Conservation (phyloP, 1,284 basidiomycete species). For the Volvariella surrecta region DNA sequence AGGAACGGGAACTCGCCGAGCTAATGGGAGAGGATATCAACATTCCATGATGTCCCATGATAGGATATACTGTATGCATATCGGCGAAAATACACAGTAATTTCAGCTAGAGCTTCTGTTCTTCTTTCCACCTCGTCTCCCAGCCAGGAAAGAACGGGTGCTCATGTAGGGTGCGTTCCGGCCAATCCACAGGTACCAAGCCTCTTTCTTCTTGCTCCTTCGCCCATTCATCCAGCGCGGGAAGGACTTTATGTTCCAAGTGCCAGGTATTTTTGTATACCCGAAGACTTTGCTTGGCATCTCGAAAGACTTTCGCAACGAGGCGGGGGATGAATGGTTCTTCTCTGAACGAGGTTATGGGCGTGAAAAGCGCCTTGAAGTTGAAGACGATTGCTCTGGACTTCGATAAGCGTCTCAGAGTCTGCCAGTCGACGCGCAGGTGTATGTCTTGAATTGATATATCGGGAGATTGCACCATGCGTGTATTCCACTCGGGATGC, state of each 20-base stretch:
- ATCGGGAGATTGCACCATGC: constrained; percentile 23
- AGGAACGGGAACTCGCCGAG: constrained; percentile 75
- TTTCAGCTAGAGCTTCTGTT: too few species aligned
- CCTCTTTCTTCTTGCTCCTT: constrained; percentile 36
- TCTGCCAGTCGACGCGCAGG: constrained; percentile 47
- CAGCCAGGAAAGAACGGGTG: constrained; percentile 42
- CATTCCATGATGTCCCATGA: not conserved
- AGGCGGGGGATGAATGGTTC: constrained; percentile 37
- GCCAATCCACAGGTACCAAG: constrained; percentile 35
- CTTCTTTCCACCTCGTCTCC: constrained; percentile 12
- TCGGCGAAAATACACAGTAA: too few species aligned
- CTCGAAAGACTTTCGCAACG: constrained; percentile 3
- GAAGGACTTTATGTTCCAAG: constrained; percentile 33
- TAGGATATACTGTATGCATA: not conserved
- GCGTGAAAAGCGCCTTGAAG: constrained; percentile 44
- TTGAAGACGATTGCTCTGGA: constrained; percentile 41
- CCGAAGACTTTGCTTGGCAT: constrained; percentile 18
- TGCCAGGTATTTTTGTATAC: constrained; percentile 35
- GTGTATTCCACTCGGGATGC: constrained; percentile 24
- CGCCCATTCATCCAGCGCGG: constrained; percentile 34
- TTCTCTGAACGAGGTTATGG: constrained; percentile 28
- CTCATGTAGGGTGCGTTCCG: constrained; percentile 37
- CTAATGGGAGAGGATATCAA: not conserved
- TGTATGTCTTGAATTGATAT: constrained; percentile 30
- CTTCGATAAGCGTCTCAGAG: constrained; percentile 36